Conservation (phyloP, 2,329 filamentous ascomycete genomes). For the Alternaria tenuissima region DNA sequence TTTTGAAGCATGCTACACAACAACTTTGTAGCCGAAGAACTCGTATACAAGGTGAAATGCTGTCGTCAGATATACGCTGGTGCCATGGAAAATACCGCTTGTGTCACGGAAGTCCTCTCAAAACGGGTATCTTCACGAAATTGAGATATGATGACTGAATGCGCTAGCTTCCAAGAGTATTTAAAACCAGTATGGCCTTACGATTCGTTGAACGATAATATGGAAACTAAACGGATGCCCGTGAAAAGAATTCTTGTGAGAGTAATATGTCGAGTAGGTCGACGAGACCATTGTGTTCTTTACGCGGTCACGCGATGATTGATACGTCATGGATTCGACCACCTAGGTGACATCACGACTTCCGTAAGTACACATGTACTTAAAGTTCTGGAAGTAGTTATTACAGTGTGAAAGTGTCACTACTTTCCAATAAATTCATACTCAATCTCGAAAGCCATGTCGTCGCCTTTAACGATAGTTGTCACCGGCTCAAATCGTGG, state of each 20-base stretch:
- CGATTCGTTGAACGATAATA: too few species aligned
- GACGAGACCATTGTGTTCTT: too few species aligned
- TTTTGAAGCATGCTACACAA: background rate
- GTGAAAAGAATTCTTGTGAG: too few species aligned
- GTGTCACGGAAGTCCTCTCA: background rate
- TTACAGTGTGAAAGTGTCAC: background rate
- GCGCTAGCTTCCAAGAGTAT: too few species aligned
- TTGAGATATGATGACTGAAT: too few species aligned
- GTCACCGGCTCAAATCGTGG: conserved; percentile 36
- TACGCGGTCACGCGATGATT: background rate
- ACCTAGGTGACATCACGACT: conserved; percentile 11
- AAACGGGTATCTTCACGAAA: too few species aligned
- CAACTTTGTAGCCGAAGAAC: background rate
- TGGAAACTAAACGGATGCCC: too few species aligned
- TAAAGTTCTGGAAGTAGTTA: background rate
- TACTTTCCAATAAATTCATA: background rate
- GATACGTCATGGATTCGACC: conserved; percentile 10
- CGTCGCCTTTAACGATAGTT: conserved; percentile 24
- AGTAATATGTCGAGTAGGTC: too few species aligned
- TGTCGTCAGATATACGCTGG: background rate
- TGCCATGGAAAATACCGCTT: background rate
- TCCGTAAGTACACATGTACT: background rate
- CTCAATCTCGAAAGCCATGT: conserved; percentile 11
- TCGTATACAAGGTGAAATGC: background rate
- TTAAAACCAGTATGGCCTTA: too few species aligned